These are phyloP conservation scores for Trypanosoma scelopori DNA, from an alignment of 208 protist species.

Conservation along the genomic window DNA sequence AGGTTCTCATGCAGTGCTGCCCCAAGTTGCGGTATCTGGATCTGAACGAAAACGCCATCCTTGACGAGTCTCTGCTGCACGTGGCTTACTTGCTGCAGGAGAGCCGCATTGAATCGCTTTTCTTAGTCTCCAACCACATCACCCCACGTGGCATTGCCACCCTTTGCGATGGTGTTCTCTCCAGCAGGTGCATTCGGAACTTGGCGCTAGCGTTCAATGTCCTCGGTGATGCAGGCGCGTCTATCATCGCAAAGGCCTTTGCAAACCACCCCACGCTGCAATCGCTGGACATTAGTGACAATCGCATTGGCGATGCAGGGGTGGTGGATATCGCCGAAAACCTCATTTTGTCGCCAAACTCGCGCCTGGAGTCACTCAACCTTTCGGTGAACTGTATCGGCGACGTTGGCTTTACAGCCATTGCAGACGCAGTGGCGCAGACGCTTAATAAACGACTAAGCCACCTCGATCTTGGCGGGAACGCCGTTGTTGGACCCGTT, in stretches of 20 bases:
- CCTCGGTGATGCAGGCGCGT: slow-evolving; percentile 66
- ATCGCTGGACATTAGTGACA: slow-evolving; percentile 79
- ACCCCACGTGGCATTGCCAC: slow-evolving; percentile 71
- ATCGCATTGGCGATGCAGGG: slow-evolving; percentile 70
- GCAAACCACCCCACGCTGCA: slow-evolving; percentile 47
- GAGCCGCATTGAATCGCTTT: slow-evolving; percentile 50
- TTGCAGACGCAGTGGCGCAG: slow-evolving; percentile 67
- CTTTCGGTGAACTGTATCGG: slow-evolving; percentile 82
- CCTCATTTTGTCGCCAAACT: slow-evolving; percentile 49
- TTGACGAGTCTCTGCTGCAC: slow-evolving; percentile 64
- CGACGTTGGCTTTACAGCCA: slow-evolving; percentile 65
- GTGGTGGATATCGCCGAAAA: slow-evolving; percentile 60
- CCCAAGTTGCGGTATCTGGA: slow-evolving; percentile 68
- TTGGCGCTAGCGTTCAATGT: slow-evolving; percentile 79
- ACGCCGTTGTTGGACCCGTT: slow-evolving; percentile 50
- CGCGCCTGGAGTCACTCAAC: slow-evolving; percentile 59
- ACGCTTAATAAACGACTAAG: slow-evolving; percentile 45
- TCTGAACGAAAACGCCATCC: slow-evolving; percentile 83
- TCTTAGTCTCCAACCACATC: slow-evolving; percentile 77
- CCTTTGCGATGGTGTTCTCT: slow-evolving; percentile 70
- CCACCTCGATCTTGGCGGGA: slow-evolving; percentile 77
- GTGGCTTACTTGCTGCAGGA: slow-evolving; percentile 60
- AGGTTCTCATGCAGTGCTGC: slow-evolving; percentile 60
- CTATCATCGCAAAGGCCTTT: slow-evolving; percentile 53
- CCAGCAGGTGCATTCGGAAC: slow-evolving; percentile 46